A percentile compares a stretch with the other conserved stretches of the same genome.
Evolutionary conservation across 139 green algal species (phyloP).

Genomic region (Volvox africanus): DNA sequence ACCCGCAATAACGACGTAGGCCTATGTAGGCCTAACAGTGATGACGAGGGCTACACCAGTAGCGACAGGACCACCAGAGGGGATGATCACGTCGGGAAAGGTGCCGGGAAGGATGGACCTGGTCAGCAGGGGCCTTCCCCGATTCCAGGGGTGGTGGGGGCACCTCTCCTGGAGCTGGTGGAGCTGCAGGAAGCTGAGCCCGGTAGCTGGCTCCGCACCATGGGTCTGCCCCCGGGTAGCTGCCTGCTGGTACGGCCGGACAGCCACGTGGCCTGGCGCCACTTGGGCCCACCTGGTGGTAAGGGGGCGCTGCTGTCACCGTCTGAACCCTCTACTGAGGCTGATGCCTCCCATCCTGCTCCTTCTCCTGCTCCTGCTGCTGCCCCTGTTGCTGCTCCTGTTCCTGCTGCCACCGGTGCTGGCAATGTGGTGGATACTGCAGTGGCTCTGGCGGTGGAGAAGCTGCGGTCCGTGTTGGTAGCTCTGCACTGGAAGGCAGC

Average conservation of each 20-base stretch:
- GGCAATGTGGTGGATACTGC: background rate
- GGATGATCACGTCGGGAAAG: too few species aligned
- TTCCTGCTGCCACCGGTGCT: background rate
- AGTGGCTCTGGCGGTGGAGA: background rate
- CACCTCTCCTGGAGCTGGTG: conserved; percentile 24
- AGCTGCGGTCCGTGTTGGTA: background rate
- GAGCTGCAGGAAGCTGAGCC: conserved; percentile 9
- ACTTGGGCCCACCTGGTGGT: background rate
- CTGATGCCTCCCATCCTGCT: background rate
- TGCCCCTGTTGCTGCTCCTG: background rate
- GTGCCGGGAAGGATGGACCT: too few species aligned
- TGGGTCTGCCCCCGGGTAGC: conserved; percentile 42
- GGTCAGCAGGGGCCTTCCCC: too few species aligned
- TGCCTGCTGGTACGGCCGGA: conserved; percentile 86
- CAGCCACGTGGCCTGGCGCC: conserved; percentile 83
- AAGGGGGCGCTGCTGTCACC: background rate
- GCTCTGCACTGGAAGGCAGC: conserved; percentile 17
- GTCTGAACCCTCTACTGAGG: background rate
- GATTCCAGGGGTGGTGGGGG: too few species aligned
- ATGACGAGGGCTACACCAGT: too few species aligned
- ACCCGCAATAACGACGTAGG: too few species aligned
- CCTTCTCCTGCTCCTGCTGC: background rate
- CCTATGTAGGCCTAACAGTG: too few species aligned
- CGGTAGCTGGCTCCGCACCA: conserved; percentile 31
- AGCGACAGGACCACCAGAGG: too few species aligned